Evolutionary conservation across 2,329 filamentous ascomycete species (phyloP).

Genomic region (Talaromyces atroroseus): DNA sequence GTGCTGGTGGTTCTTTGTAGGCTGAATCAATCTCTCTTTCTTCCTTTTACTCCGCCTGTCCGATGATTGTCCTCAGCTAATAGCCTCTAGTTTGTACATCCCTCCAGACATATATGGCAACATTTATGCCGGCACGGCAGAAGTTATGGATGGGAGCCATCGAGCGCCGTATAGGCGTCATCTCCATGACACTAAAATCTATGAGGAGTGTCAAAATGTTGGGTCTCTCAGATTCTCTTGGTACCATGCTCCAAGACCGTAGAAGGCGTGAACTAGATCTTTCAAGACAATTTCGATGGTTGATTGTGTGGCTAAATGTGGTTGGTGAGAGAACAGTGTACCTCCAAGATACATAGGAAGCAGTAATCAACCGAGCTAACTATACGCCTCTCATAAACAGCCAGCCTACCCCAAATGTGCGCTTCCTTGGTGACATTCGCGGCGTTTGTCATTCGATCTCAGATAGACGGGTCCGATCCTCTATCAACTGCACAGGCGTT

Average conservation of each 20-base stretch:
- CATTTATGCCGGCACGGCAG: conserved; percentile 24
- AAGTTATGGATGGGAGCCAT: conserved; percentile 47
- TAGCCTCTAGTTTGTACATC: background rate
- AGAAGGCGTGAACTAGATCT: conserved; percentile 37
- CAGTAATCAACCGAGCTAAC: background rate
- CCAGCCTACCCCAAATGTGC: conserved; percentile 30
- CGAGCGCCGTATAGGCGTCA: conserved; percentile 46
- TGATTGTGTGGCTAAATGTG: conserved; percentile 37
- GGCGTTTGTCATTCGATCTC: conserved; percentile 18
- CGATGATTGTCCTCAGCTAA: background rate
- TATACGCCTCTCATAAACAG: conserved; percentile 4
- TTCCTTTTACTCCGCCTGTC: no score
- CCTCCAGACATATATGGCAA: conserved; percentile 6
- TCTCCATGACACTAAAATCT: conserved; percentile 42
- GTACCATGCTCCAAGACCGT: conserved; percentile 32
- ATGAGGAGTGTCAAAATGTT: conserved; percentile 51
- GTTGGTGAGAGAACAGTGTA: conserved; percentile 25
- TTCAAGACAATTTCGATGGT: conserved; percentile 36
- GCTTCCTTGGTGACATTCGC: conserved; percentile 28
- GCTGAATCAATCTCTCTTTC: conserved; percentile 19
- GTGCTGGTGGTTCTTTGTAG: conserved; percentile 35
- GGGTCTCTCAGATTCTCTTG: conserved; percentile 39
- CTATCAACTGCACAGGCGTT: conserved; percentile 19
- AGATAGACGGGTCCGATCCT: conserved; percentile 7
- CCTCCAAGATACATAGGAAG: no score